Evolutionary conservation across 768 basidiomycete genomes (phyloP).

Genomic region (Macrolepiota albuminosa): DNA sequence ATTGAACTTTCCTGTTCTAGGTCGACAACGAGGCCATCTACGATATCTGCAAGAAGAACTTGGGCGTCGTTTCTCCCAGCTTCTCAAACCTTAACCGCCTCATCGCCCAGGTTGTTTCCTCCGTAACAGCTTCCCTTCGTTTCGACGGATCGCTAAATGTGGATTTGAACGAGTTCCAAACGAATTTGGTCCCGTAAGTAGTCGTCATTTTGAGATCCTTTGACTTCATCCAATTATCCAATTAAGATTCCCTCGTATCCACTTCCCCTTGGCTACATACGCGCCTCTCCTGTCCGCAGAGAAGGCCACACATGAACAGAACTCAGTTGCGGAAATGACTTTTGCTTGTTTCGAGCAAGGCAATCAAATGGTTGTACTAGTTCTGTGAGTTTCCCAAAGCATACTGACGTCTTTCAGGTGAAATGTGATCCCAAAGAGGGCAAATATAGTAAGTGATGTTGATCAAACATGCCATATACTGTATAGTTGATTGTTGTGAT

Average conservation of each 20-base stretch:
- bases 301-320: slow-evolving; percentile 94
- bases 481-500: slow-evolving; percentile 13
- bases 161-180: slow-evolving; percentile 98
- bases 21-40: slow-evolving; percentile 99
- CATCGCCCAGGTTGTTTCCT: slow-evolving; percentile 98
- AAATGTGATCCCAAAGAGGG: slow-evolving; percentile 95
- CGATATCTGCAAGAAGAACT: slow-evolving; percentile 97
- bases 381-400: not conserved
- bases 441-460: slow-evolving; percentile 82
- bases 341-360: slow-evolving; percentile 96
- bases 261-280: slow-evolving; percentile 96
- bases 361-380: slow-evolving; percentile 76
- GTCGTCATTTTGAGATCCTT: not conserved
- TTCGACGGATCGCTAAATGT: slow-evolving; percentile 98
- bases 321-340: slow-evolving; percentile 98
- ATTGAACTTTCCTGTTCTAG: slow-evolving; percentile 29
- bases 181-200: slow-evolving; percentile 93
- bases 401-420: slow-evolving; percentile 23
- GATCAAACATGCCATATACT: not conserved
- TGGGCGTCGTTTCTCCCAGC: slow-evolving; percentile 80
- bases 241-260: slow-evolving; percentile 90
- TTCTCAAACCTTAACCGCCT: slow-evolving; percentile 94
- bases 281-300: slow-evolving; percentile 94
- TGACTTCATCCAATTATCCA: not conserved
- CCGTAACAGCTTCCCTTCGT: slow-evolving; percentile 93